These are phyloP conservation scores for Neurospora cerealis DNA, from an alignment of 495 filamentous ascomycete species.

Conservation along the genomic window DNA sequence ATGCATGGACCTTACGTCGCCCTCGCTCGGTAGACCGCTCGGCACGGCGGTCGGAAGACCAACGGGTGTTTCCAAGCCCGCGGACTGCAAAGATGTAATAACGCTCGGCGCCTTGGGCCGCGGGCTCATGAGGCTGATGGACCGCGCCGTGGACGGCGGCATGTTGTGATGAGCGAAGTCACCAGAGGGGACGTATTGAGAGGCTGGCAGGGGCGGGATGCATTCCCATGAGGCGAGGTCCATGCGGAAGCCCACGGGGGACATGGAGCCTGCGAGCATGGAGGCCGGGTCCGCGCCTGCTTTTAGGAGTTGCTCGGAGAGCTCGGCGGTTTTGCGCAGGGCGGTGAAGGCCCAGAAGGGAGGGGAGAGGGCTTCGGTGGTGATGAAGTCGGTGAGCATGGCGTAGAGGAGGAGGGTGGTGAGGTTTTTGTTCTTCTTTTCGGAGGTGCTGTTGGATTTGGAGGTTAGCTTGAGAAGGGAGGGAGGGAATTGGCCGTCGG, in stretches of 20 bases:
- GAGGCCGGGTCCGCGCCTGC: too few relatives aligned
- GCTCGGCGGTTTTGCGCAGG: background rate
- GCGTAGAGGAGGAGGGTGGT: conserved; percentile 5
- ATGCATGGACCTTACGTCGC: conserved; percentile 6
- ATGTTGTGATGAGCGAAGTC: too few relatives aligned
- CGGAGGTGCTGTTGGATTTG: background rate
- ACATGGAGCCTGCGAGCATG: background rate
- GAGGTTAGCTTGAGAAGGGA: background rate
- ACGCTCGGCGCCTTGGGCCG: too few relatives aligned
- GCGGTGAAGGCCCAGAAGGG: conserved; percentile 8
- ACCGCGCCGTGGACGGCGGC: too few relatives aligned
- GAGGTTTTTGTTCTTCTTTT: background rate
- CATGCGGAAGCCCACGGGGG: conserved; percentile 1
- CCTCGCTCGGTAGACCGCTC: background rate
- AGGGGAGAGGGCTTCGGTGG: background rate
- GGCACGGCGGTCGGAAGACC: too few relatives aligned
- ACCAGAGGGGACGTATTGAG: background rate
- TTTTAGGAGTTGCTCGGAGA: too few relatives aligned
- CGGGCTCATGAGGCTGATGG: too few relatives aligned
- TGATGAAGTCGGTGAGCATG: conserved; percentile 11
- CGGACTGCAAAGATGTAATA: too few relatives aligned
- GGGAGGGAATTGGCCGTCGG: background rate
- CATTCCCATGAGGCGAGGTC: background rate
- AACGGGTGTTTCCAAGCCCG: too few relatives aligned
- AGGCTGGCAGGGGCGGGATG: conserved; percentile 1